Evolutionary conservation across 129 eudicot genomes (phyloP).

Genomic region (Ambrosia trifida): DNA sequence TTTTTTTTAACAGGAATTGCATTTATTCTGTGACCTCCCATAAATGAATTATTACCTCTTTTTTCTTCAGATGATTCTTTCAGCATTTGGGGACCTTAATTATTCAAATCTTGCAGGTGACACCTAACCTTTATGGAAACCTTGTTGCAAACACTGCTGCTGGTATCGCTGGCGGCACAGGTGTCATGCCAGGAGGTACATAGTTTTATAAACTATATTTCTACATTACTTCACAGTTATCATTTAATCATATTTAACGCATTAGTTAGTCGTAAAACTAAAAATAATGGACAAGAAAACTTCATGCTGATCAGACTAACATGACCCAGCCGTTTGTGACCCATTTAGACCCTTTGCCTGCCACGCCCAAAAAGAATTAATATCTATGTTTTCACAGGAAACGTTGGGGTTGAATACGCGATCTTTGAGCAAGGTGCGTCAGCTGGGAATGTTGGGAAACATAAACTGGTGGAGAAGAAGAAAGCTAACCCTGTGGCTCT

Average conservation of each 20-base stretch:
- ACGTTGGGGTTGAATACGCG: constrained; percentile 76
- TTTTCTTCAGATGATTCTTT: background rate
- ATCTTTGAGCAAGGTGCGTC: constrained; percentile 94
- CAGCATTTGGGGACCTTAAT: background rate
- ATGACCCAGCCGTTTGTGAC: background rate
- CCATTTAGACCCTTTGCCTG: background rate
- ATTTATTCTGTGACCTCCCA: background rate
- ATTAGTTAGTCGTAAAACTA: background rate
- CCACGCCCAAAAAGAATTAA: background rate
- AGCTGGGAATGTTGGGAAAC: constrained; percentile 85
- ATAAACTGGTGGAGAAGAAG: constrained; percentile 54
- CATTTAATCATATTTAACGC: background rate
- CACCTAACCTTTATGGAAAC: constrained; percentile 88
- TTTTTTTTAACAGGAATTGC: background rate
- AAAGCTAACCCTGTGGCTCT: constrained; percentile 86
- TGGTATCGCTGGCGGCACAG: constrained; percentile 96
- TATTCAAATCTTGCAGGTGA: constrained; percentile 54
- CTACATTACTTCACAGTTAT: background rate
- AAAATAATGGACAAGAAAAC: too few species aligned
- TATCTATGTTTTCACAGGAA: constrained; percentile 43
- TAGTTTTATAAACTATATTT: background rate
- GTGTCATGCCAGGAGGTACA: constrained; percentile 97
- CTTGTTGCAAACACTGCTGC: constrained; percentile 86
- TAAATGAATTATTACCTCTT: too few species aligned
- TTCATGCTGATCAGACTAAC: too few species aligned